Percentiles rank a stretch among this genome's conserved stretches.
phyloP scores from a whole-genome alignment of 192 early-diverging fungal genomes.

The Backusella parvicylindrica region DNA sequence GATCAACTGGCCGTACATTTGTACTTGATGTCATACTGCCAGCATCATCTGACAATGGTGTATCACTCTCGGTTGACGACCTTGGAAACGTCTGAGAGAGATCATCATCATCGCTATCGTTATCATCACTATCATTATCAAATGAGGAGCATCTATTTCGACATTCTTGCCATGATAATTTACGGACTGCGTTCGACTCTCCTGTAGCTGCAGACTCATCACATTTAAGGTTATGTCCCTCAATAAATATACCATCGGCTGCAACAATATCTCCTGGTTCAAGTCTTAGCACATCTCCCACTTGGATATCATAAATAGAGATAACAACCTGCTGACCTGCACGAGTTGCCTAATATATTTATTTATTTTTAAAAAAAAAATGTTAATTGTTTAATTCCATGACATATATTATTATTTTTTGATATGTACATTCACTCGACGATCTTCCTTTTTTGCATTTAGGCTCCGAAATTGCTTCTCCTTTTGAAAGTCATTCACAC shows the following conservation, averaged over 20 bases:
- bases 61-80: neutral
- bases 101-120: neutral
- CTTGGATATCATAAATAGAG: conserved; percentile 75
- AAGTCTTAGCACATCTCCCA: conserved; percentile 87
- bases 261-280: conserved; percentile 92
- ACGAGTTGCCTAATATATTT: conserved; percentile 60
- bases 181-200: conserved; percentile 86
- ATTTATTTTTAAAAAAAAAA: neutral
- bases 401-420: neutral
- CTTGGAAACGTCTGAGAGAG: neutral
- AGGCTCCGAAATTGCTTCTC: conserved; percentile 80
- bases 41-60: neutral
- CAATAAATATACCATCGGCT: conserved; percentile 85
- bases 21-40: neutral
- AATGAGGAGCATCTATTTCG: neutral
- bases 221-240: conserved; percentile 76
- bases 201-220: conserved; percentile 95
- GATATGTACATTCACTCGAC: conserved; percentile 54
- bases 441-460: conserved; percentile 84
- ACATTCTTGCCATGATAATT: conserved; percentile 57
- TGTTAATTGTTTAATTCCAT: neutral
- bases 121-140: neutral
- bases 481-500: conserved; percentile 84
- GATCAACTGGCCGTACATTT: conserved; percentile 32
- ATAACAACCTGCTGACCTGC: conserved; percentile 65